Percentiles rank a stretch among this genome's conserved stretches.
These are phyloP conservation scores for Meripilus lineatus DNA, from an alignment of 1,284 basidiomycete genomes.

Conservation along the genomic window DNA sequence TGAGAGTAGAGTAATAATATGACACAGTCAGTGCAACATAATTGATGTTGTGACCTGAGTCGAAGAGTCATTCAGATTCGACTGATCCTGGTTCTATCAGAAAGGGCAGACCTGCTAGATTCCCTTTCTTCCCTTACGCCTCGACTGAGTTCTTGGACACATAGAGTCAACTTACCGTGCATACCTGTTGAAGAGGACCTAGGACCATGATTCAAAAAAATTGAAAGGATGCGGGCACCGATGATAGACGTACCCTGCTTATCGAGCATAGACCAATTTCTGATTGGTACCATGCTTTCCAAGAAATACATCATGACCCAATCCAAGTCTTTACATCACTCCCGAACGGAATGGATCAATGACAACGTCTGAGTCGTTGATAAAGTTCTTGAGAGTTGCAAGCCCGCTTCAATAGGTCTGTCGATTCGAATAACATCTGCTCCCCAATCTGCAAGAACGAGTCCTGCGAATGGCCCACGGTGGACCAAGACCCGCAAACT, in stretches of 20 bases:
- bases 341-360: conserved; percentile 85
- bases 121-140: background rate
- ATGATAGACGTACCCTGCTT: conserved; percentile 50
- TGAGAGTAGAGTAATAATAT: conserved; percentile 11
- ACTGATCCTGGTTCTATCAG: too few species aligned
- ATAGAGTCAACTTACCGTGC: background rate
- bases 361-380: conserved; percentile 68
- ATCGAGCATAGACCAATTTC: conserved; percentile 58
- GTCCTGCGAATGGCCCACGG: conserved; percentile 79
- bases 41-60: conserved; percentile 76
- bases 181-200: conserved; percentile 60
- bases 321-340: conserved; percentile 72
- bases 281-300: conserved; percentile 52
- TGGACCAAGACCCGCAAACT: conserved; percentile 86
- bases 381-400: conserved; percentile 51
- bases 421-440: conserved; percentile 78
- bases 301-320: conserved; percentile 74
- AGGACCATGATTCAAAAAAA: conserved; percentile 1
- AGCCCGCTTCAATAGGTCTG: conserved; percentile 53
- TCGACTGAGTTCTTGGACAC: background rate
- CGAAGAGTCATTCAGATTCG: conserved; percentile 6
- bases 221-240: background rate
- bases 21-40: conserved; percentile 79
- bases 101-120: too few species aligned
- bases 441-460: conserved; percentile 78